A percentile compares a stretch with the other conserved stretches of the same genome.
Conservation (phyloP, 1,284 basidiomycete species). For the Ceratorhiza oryzae-sativae region DNA sequence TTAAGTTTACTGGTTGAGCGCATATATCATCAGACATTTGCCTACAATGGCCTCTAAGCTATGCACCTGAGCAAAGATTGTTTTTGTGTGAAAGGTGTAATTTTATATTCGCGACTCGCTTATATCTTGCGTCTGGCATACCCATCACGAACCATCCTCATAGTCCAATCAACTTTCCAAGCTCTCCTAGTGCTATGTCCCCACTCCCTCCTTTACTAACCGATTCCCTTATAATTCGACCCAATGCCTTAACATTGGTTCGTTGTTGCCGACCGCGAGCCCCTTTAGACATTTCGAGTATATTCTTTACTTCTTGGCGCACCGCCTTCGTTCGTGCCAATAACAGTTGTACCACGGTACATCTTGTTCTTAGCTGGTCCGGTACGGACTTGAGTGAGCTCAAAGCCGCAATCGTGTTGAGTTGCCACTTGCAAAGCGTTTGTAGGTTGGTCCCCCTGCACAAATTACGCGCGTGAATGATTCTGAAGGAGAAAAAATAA, state of each 20-base stretch:
- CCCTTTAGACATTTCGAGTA: conserved; percentile 1
- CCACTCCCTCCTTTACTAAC: conserved; percentile 2
- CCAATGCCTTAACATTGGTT: conserved; percentile 4
- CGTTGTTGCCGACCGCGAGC: conserved; percentile 4
- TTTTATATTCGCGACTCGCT: no score
- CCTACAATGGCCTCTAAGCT: no score
- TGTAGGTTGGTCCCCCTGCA: conserved; percentile 25
- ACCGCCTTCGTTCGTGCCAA: conserved; percentile 29
- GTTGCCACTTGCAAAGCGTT: conserved; percentile 21
- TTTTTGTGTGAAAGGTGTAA: no score
- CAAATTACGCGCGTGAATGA: background rate
- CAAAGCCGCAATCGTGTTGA: conserved; percentile 14
- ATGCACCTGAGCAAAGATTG: no score
- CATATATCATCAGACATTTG: no score
- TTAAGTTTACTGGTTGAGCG: no score
- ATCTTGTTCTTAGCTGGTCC: background rate
- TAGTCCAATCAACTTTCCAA: background rate
- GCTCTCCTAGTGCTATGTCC: background rate
- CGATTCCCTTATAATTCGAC: conserved; percentile 3
- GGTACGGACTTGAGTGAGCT: conserved; percentile 22
- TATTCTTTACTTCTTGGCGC: background rate
- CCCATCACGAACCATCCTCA: no score
- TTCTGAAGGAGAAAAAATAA: background rate
- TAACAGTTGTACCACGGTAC: background rate
- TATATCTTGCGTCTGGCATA: no score